Base-by-base conservation (phyloP, 371 early-diverging fungal genomes). In the Syncephalastrum sp. region DNA sequence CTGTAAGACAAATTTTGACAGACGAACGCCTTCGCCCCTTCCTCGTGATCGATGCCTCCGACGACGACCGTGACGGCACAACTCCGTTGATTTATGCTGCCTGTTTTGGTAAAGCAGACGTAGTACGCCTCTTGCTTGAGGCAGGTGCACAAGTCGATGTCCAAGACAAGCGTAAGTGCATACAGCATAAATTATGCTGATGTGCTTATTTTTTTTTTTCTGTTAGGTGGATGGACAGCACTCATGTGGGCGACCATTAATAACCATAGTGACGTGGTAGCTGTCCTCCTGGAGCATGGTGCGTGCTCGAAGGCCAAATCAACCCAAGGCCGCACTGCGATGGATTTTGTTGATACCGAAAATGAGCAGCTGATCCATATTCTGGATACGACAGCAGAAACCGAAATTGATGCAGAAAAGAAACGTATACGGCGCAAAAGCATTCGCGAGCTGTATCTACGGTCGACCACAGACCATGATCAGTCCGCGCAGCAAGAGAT, bases 241-340 rank as follows among this genome's bases (percentile, higher is more conserved):
- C 77, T 95, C 13, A 87, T 95, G 82, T 97, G 97, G 97, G 95
- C 97, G 0, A 88, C 88, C 42, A 88, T 89, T 48, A 95, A 92
- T 74, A 87, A 88, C 54, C 88, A 92, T 71, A 77, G 81, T 46
- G 69, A 72, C n/a, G 77, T 89, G 24, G 91, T 90, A 16, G 77
- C 83, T 54, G 48, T 88, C 16, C 78, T 96, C 29, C 60, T 95
- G 23, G 89, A 86, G 33, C 66, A 82, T 58, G 93, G 94, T 17
- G 97, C 95, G 14, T 82, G 85, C 23, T 74, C 86, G 4, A 70
- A 78, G 6, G 69, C 85, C 12, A 76, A 77, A 56, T 89, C 93
- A 0, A 64, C 79, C 38, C 81, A 82, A 29, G 95, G 96, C 8
- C 79, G 88, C 41, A 88, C 91, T 0, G 84, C 90, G 3, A 78